Percentiles rank a stretch among this genome's conserved stretches.
These are phyloP conservation scores for Trypanosoma theileri DNA, from an alignment of 208 protist species.

Conservation along the genomic window DNA sequence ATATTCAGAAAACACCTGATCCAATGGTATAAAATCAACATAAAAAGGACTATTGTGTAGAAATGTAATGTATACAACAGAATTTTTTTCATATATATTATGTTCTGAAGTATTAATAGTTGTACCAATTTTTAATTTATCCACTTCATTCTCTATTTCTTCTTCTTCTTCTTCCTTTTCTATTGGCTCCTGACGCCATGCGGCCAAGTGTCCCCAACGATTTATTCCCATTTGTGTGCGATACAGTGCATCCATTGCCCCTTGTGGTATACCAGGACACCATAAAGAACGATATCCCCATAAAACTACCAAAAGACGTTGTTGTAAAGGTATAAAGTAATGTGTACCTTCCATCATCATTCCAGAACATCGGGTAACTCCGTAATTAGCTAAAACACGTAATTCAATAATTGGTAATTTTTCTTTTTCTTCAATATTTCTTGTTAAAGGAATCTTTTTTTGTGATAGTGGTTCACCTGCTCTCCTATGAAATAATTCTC, in stretches of 20 bases:
- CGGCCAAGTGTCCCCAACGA: constrained; percentile 7
- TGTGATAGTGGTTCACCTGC: background rate
- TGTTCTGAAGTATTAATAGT: background rate
- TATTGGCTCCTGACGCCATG: constrained; percentile 4
- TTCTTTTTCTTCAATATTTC: background rate
- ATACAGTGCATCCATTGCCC: constrained; percentile 13
- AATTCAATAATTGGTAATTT: constrained; percentile 4
- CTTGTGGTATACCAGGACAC: constrained; percentile 8
- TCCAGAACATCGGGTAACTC: constrained; percentile 9
- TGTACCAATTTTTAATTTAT: background rate
- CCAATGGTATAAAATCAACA: background rate
- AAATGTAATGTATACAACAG: background rate
- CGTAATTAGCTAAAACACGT: constrained; percentile 12
- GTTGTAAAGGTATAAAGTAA: constrained; percentile 14
- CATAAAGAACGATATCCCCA: constrained; percentile 14
- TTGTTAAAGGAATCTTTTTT: background rate
- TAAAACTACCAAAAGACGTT: constrained; percentile 3
- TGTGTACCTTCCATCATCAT: constrained; percentile 16
- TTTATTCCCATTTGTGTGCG: constrained; percentile 17
- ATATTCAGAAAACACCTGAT: constrained; percentile 1
- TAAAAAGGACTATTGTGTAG: background rate
- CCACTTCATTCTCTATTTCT: background rate
- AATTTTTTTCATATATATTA: background rate
- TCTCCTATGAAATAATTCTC: constrained; percentile 1
- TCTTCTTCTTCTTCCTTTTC: background rate